Base-by-base conservation (phyloP, 2,329 filamentous ascomycete genomes). In the Juglanconis sp. region DNA sequence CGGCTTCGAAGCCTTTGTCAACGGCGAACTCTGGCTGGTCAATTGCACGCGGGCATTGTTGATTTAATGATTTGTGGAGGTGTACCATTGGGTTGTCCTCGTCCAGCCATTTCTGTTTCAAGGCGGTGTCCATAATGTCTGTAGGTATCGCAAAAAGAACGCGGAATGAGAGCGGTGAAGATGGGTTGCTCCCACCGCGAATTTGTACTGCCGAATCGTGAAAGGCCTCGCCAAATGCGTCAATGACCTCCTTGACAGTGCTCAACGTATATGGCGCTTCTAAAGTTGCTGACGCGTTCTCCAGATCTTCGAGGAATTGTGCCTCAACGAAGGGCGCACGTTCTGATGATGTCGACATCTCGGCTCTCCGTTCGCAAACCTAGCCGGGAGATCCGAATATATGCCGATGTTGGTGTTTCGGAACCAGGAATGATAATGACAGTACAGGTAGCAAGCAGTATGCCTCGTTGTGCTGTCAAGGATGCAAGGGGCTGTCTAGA, bases 291-390 rank as follows among this genome's bases (percentile, higher is more conserved):
- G 57, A 54, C 11, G 50, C 58, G 24, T 51, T 55, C 34, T 32
- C 30, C 34, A 63, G 15, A 46, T 63, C 61, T 36, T 61, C 61
- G 8, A 63, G 50, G 51, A 63, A 63, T 40, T 56, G 57, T 44
- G 57, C 54, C 54, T 63, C 61, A 10, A 55, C 53, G 34, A 63
- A 63, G 8, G 61, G 61, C 51, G 53, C 53, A 11, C 61, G 54
- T 38, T 63, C 61, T 44, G 61, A 63, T 38, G 57, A 42, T 48
- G 54, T 53, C 40, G 61, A 63, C 61, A 63, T 63, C 11, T 44
- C 38, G 30, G 53, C 30, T 13, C 13, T 34, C 11, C 24, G 51
- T 34, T 42, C 32, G n/a, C 36, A 38, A 17, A 31, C 11, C 13
- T 31, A 17, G 15, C 32, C 50, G 24, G 24, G 24, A 24, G 24